Evolutionary conservation across 2,329 filamentous ascomycete genomes (phyloP).

Genomic region (Hirsutella minnesotensis): DNA sequence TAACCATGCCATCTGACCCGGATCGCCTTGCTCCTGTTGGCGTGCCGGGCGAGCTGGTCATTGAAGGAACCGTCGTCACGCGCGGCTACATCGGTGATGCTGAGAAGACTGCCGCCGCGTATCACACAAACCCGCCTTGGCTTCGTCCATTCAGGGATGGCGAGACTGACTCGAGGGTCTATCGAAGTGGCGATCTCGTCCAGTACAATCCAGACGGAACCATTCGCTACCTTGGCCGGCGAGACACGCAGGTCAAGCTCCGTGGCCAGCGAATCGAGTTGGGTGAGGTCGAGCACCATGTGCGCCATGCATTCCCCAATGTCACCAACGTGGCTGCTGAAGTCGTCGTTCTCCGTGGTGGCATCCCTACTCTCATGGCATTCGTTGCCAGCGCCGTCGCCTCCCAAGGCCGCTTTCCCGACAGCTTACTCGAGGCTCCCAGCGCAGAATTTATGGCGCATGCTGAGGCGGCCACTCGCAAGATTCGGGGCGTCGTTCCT

Average conservation of each 20-base stretch:
- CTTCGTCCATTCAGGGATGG: constrained; percentile 12
- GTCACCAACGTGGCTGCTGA: too few species aligned
- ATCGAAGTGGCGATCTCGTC: constrained; percentile 22
- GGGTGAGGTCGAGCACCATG: background rate
- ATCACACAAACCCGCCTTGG: constrained; percentile 32
- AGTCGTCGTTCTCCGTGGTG: too few species aligned
- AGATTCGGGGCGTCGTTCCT: too few species aligned
- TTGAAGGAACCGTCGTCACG: constrained; percentile 33
- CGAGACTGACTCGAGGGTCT: constrained; percentile 21
- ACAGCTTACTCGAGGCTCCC: too few species aligned
- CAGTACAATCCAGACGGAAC: constrained; percentile 13
- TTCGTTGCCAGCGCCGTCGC: too few species aligned
- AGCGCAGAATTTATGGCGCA: too few species aligned
- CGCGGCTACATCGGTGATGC: constrained; percentile 34
- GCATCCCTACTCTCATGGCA: too few species aligned
- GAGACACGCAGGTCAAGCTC: constrained; percentile 38
- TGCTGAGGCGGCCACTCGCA: too few species aligned
- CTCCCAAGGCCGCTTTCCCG: too few species aligned
- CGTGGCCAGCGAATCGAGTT: constrained; percentile 1
- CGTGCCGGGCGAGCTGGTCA: constrained; percentile 18
- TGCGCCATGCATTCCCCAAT: too few species aligned
- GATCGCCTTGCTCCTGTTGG: background rate
- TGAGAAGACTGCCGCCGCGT: constrained; percentile 30
- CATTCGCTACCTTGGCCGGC: constrained; percentile 22
- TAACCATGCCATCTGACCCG: background rate